Conservation (phyloP, 2,329 filamentous ascomycete species). For the Aspergillus sp. region DNA sequence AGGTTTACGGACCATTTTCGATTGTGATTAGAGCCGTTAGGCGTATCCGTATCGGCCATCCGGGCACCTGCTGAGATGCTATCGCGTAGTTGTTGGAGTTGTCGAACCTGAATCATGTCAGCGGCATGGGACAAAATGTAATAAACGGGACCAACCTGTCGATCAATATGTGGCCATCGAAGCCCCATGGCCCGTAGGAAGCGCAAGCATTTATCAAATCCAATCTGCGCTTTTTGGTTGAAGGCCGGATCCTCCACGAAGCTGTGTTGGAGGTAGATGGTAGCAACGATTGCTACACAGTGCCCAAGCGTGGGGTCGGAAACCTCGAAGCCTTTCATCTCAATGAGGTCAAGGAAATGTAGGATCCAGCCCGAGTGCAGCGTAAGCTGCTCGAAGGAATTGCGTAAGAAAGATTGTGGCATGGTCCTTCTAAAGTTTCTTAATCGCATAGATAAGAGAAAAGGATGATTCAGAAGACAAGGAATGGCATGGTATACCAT, state of each 20-base stretch:
- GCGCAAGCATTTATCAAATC: conserved; percentile 36
- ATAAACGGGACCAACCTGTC: too few species aligned
- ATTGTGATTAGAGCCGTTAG: not conserved
- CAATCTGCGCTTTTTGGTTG: conserved; percentile 30
- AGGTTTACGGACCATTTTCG: conserved; percentile 28
- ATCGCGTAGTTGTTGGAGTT: too few species aligned
- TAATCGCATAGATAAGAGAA: conserved; percentile 44
- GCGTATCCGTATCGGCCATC: not conserved
- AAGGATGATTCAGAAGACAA: conserved; percentile 46
- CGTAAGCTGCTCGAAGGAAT: conserved; percentile 44
- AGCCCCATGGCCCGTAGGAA: conserved; percentile 29
- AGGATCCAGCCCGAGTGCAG: conserved; percentile 46
- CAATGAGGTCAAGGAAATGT: conserved; percentile 41
- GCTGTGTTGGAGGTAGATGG: conserved; percentile 48
- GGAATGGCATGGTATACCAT: conserved; percentile 45
- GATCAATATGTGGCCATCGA: conserved; percentile 32
- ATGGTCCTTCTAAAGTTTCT: conserved; percentile 45
- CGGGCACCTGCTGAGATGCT: too few species aligned
- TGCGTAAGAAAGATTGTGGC: conserved; percentile 47
- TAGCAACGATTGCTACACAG: conserved; percentile 45
- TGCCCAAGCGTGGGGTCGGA: conserved; percentile 42
- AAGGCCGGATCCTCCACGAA: conserved; percentile 34
- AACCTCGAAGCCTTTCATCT: conserved; percentile 37
- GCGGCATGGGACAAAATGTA: not conserved
- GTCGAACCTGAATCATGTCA: not conserved